phyloP scores from a whole-genome alignment of 2,329 filamentous ascomycete species.

The Claviceps cyperi region DNA sequence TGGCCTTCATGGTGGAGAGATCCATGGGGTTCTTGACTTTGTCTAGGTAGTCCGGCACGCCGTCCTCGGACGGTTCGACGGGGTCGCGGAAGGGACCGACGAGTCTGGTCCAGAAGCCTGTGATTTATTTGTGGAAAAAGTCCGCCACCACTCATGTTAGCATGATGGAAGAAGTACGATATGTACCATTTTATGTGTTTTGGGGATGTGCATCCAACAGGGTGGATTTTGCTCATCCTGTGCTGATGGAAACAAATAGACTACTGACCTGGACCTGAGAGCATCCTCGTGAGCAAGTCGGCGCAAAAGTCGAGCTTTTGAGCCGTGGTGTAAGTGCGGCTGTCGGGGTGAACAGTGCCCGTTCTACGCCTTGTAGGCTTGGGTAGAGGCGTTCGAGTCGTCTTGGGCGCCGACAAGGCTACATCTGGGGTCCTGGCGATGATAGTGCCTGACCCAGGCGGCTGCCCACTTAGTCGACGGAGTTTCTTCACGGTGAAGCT shows the following conservation, averaged over 20 bases:
- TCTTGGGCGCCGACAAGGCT: conserved; percentile 15
- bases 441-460: conserved; percentile 4
- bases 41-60: conserved; percentile 46
- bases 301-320: conserved; percentile 43
- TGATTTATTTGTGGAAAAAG: not conserved
- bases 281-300: conserved; percentile 44
- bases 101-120: conserved; percentile 52
- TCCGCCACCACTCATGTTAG: not conserved
- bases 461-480: conserved; percentile 21
- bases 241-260: not conserved
- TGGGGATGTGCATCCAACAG: too few species aligned
- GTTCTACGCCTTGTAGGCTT: conserved; percentile 23
- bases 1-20: conserved; percentile 42
- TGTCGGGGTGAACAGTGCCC: conserved; percentile 18
- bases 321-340: conserved; percentile 19
- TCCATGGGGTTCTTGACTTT: conserved; percentile 50
- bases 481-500: conserved; percentile 22
- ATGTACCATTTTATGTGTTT: too few species aligned
- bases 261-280: conserved; percentile 41
- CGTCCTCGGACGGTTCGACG: conserved; percentile 40
- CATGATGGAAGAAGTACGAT: too few species aligned
- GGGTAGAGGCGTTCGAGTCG: conserved; percentile 15
- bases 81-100: conserved; percentile 47
- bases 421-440: conserved; percentile 10
- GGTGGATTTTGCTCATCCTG: too few species aligned